Percentiles rank a stretch among this genome's conserved stretches.
Conservation (phyloP, 140 eudicot species). For the Anethum foeniculum region DNA sequence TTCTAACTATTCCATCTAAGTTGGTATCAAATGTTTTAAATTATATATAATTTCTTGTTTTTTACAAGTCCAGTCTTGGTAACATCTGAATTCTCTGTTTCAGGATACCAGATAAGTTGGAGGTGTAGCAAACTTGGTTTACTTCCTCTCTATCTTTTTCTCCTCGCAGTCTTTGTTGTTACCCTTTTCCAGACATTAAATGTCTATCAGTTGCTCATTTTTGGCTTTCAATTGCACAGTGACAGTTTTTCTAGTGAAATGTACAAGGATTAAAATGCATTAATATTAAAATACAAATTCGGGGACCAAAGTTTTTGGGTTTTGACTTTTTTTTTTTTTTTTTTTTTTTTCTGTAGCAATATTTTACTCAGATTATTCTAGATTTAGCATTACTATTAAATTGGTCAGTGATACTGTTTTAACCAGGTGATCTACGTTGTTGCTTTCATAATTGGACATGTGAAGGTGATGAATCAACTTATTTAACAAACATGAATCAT, state of each 20-base stretch:
- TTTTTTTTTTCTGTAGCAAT: neutral
- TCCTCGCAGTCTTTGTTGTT: neutral
- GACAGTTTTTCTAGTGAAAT: neutral
- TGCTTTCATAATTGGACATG: neutral
- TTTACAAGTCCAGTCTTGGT: neutral
- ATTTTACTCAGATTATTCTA: neutral
- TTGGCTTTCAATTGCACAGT: slow-evolving; percentile 9
- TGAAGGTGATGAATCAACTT: slow-evolving; percentile 4
- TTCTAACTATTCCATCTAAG: neutral
- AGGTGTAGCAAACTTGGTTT: neutral
- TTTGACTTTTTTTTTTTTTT: neutral
- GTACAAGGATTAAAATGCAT: neutral
- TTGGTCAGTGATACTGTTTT: neutral
- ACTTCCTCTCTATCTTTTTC: neutral
- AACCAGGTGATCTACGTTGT: neutral
- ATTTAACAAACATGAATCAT: slow-evolving; percentile 6
- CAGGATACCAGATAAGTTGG: neutral
- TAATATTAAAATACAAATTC: neutral
- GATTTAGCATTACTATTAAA: neutral
- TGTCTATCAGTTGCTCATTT: neutral
- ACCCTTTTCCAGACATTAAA: neutral
- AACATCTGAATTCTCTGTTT: neutral
- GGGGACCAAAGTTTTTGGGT: neutral
- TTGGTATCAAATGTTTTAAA: neutral
- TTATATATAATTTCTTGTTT: neutral